A percentile compares a stretch with the other conserved stretches of the same genome.
Conservation (phyloP, 352 stramenopile genomes). For the Phytophthora rubi region DNA sequence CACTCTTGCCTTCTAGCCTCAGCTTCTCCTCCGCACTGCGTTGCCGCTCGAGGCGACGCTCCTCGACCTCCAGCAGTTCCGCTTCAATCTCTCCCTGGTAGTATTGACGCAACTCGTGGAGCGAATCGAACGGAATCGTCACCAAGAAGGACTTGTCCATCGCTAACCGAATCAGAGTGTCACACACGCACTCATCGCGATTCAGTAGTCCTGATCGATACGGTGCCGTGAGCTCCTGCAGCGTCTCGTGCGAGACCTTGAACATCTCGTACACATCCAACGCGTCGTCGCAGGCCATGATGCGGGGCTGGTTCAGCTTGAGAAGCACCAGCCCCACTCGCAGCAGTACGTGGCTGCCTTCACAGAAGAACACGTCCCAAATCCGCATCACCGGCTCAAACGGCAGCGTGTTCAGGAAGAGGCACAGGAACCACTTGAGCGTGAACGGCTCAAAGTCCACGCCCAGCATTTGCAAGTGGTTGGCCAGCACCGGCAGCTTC, state of each 20-base stretch:
- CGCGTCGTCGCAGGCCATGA: slow-evolving; percentile 75
- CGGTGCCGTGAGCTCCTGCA: slow-evolving; percentile 64
- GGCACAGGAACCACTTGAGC: slow-evolving; percentile 93
- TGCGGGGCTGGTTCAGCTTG: slow-evolving; percentile 76
- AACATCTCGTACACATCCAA: slow-evolving; percentile 89
- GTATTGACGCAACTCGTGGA: slow-evolving; percentile 75
- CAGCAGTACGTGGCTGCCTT: slow-evolving; percentile 90
- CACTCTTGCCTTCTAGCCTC: slow-evolving; percentile 2
- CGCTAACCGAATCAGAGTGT: slow-evolving; percentile 77
- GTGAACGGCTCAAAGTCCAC: slow-evolving; percentile 91
- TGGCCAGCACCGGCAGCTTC: slow-evolving; percentile 79
- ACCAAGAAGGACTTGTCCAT: slow-evolving; percentile 88
- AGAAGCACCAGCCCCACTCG: slow-evolving; percentile 85
- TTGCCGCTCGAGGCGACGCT: slow-evolving; percentile 31
- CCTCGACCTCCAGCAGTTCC: slow-evolving; percentile 56
- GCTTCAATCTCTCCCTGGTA: slow-evolving; percentile 67
- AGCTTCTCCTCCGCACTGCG: slow-evolving; percentile 14
- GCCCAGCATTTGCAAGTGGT: slow-evolving; percentile 72
- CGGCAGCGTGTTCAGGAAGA: slow-evolving; percentile 93
- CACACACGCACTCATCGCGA: slow-evolving; percentile 84
- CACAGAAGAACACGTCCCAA: slow-evolving; percentile 92
- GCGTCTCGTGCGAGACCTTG: slow-evolving; percentile 70
- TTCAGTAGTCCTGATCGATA: slow-evolving; percentile 66
- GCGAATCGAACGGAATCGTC: slow-evolving; percentile 72
- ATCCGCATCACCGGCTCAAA: slow-evolving; percentile 90